Conservation (phyloP, 202 grass and related monocot species). For the Sporobolus alterniflorus region DNA sequence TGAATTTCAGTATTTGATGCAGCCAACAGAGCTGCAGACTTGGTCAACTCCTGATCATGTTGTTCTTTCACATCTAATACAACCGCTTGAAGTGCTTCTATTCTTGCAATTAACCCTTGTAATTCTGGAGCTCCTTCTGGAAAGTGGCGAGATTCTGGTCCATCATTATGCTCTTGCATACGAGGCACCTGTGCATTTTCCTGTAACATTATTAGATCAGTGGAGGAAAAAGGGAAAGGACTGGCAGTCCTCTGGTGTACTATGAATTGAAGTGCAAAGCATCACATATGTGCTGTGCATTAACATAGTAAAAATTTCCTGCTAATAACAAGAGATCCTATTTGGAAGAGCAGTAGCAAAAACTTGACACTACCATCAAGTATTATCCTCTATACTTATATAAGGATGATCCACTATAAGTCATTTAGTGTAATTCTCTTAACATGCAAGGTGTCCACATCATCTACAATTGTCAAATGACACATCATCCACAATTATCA, state of each 20-base stretch:
- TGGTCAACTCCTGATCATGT: slow-evolving; percentile 52
- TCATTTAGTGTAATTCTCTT: no score
- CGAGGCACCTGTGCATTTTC: slow-evolving; percentile 14
- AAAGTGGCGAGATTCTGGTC: slow-evolving; percentile 1
- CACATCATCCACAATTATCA: no score
- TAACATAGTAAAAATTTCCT: slow-evolving; percentile 16
- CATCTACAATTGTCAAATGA: no score
- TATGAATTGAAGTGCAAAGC: background rate
- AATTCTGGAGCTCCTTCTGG: slow-evolving; percentile 46
- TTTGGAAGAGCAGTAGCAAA: slow-evolving; percentile 2
- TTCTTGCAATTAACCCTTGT: slow-evolving; percentile 61
- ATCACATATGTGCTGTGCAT: background rate
- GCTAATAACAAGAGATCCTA: background rate
- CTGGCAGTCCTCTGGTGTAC: background rate
- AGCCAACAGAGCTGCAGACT: slow-evolving; percentile 33
- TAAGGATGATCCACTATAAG: no score
- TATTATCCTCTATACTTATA: no score
- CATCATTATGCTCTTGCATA: slow-evolving; percentile 10
- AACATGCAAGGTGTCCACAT: no score
- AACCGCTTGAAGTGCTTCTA: slow-evolving; percentile 61
- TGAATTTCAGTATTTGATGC: slow-evolving; percentile 44
- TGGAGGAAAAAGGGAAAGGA: background rate
- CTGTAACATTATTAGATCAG: slow-evolving; percentile 20
- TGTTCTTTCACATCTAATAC: slow-evolving; percentile 44
- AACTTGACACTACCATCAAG: background rate